Base-by-base conservation (phyloP, 768 basidiomycete genomes). In the Kwoniella mangroviensis region DNA sequence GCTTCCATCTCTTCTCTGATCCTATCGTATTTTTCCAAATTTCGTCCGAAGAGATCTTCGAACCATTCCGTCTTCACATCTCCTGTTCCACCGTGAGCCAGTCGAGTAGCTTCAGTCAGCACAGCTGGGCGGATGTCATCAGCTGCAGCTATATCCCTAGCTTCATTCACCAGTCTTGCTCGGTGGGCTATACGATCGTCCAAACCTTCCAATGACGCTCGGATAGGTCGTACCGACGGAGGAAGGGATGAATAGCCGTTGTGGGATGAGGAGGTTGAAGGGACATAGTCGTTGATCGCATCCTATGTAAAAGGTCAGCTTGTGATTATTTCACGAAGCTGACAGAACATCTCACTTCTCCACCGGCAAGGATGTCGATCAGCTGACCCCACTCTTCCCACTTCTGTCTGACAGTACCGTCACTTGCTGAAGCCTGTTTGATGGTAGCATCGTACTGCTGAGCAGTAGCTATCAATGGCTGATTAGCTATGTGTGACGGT, bases 11-110 rank as follows among this genome's bases (percentile, higher is more conserved):
- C 86, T 21, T 72, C 74, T 58, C 80, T 81, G 77, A 90, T 90
- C 69, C 86, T 87, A 68, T 92, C 91, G 72, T 93, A 95, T 83
- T 94, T 94, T 0, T 86, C 87, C 61, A 98, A 83, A 76, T 92
- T 91, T 69, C 89, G 87, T 66, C 93, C 90, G 34, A 90, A 88
- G 13, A 92, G 85, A 65, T 91, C 90, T 77, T 94, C 92, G 79
- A 98, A 98, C 90, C 91, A 91, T 24, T 89, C 91, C 0, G 95
- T 89, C 43, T 90, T 89, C 19, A 93, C 88, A 75, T 93, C 89
- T 3, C 80, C 82, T 22, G 74, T 70, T 19, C 79, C 80, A 11
- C 76, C 75, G 85, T 87, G 86, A 62, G 90, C 89, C 55, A 94
- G 86, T 2, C 87, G 87, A 17, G 87, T 85, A 0, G 92, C 89